Evolutionary conservation across 1,139 yeast genomes (phyloP).

Genomic region (Blastobotrys persicus): DNA sequence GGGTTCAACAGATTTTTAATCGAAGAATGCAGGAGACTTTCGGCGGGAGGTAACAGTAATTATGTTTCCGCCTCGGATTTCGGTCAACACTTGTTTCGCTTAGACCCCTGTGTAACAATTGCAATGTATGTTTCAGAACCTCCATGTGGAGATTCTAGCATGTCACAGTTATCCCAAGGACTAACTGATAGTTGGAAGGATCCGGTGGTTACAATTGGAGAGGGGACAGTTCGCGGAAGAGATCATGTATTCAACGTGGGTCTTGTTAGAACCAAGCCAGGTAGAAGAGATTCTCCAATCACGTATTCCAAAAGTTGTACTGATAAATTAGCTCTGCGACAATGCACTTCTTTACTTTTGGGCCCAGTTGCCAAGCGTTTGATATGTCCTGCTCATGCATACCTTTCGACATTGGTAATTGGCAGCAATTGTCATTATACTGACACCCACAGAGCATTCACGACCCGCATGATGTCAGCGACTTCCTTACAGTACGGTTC

Average conservation of each 20-base stretch:
- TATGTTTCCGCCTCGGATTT: conserved; percentile 18
- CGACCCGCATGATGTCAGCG: conserved; percentile 7
- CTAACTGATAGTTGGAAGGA: conserved; percentile 30
- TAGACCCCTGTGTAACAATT: not conserved
- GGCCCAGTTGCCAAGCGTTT: conserved; percentile 45
- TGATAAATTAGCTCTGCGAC: conserved; percentile 71
- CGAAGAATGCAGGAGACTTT: conserved; percentile 36
- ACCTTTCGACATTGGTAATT: conserved; percentile 54
- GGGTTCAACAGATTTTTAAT: conserved; percentile 54
- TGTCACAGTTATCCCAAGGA: conserved; percentile 40
- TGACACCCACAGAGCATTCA: conserved; percentile 48
- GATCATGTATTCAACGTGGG: conserved; percentile 58
- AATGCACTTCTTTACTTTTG: conserved; percentile 58
- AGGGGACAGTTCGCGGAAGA: conserved; percentile 58
- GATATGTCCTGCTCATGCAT: conserved; percentile 44
- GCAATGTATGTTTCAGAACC: conserved; percentile 66
- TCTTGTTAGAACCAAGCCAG: conserved; percentile 84
- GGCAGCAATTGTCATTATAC: conserved; percentile 36
- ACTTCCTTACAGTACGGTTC: not conserved
- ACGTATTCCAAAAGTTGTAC: conserved; percentile 83
- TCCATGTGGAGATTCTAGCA: conserved; percentile 92
- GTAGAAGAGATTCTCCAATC: conserved; percentile 68
- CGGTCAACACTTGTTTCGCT: conserved; percentile 39
- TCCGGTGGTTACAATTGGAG: conserved; percentile 18
- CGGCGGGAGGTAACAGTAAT: not conserved